Percentiles rank a stretch among this genome's conserved stretches.
Conservation (phyloP, 1,284 basidiomycete genomes). For the Thecaphora frezii region DNA sequence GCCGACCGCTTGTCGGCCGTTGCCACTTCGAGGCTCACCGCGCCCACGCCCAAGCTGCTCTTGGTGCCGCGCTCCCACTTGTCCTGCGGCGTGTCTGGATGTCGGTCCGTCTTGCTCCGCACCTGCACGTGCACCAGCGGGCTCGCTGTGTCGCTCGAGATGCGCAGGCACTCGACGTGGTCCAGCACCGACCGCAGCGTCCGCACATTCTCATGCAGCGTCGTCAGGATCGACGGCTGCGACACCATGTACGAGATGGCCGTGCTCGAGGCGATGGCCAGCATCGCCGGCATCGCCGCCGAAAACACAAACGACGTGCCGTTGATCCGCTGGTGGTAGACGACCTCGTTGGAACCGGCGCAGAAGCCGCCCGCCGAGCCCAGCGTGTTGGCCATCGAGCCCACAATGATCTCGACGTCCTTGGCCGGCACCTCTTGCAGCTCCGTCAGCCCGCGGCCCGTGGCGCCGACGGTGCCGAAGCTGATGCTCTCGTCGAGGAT, state of each 20-base stretch:
- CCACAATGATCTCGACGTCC: constrained; percentile 67
- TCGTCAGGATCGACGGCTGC: constrained; percentile 70
- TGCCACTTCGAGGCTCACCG: constrained; percentile 20
- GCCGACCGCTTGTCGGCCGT: constrained; percentile 19
- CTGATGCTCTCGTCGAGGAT: constrained; percentile 93
- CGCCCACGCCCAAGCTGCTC: constrained; percentile 27
- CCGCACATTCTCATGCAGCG: constrained; percentile 78
- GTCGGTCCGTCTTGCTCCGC: constrained; percentile 53
- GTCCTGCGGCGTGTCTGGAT: constrained; percentile 42
- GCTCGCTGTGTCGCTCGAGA: constrained; percentile 81
- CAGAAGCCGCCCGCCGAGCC: constrained; percentile 91
- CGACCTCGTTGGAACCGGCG: constrained; percentile 79
- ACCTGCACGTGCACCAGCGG: constrained; percentile 86
- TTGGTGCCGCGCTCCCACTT: constrained; percentile 32
- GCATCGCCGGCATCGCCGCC: constrained; percentile 85
- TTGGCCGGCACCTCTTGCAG: constrained; percentile 77
- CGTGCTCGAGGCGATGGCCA: constrained; percentile 82
- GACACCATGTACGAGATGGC: constrained; percentile 73
- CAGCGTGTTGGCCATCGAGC: constrained; percentile 83
- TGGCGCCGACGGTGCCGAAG: constrained; percentile 87
- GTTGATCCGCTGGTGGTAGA: constrained; percentile 94
- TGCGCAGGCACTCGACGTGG: constrained; percentile 71
- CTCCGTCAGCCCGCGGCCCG: constrained; percentile 91
- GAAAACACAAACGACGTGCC: constrained; percentile 94
- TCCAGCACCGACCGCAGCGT: constrained; percentile 77